phyloP scores from a whole-genome alignment of 164 flowering plant genomes.

The Umbellularia californica region DNA sequence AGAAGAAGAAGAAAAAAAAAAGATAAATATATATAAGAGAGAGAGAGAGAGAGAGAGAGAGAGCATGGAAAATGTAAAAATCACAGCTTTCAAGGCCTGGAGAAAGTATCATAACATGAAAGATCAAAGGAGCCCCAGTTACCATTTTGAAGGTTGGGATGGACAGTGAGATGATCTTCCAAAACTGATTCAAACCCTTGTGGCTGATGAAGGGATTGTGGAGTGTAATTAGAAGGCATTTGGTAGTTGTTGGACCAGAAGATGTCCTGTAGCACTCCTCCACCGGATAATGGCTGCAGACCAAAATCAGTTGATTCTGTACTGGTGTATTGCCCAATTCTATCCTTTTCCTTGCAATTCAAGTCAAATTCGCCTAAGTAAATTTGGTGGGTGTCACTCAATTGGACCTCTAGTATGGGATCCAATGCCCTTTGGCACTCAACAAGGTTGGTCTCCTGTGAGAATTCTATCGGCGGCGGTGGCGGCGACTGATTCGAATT shows the following conservation, averaged over 20 bases:
- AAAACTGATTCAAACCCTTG: conserved; percentile 24
- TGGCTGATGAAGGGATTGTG: conserved; percentile 25
- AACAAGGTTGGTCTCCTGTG: not conserved
- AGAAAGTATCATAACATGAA: conserved; percentile 20
- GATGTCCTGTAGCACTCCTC: conserved; percentile 16
- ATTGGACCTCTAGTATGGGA: not conserved
- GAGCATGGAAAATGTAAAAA: not conserved
- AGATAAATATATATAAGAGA: too few species aligned
- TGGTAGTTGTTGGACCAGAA: conserved; percentile 26
- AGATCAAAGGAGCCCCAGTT: conserved; percentile 41
- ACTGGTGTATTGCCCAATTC: conserved; percentile 1
- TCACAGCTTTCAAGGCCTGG: conserved; percentile 17
- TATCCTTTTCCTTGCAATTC: not conserved
- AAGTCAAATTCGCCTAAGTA: conserved; percentile 1
- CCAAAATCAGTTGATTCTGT: conserved; percentile 8
- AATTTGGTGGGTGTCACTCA: conserved; percentile 1
- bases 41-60: too few species aligned
- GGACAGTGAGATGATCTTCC: conserved; percentile 18
- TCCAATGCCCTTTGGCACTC: conserved; percentile 6
- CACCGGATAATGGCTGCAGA: conserved; percentile 14
- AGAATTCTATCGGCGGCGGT: not conserved
- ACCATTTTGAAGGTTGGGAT: conserved; percentile 17
- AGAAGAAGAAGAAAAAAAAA: not conserved
- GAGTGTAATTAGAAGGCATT: conserved; percentile 16
- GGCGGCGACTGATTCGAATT: conserved; percentile 2